Evolutionary conservation across 257 asterid species (phyloP), one percentile per base, ranked within the genome.

Genomic region (Rubia yunnanensis): DNA sequence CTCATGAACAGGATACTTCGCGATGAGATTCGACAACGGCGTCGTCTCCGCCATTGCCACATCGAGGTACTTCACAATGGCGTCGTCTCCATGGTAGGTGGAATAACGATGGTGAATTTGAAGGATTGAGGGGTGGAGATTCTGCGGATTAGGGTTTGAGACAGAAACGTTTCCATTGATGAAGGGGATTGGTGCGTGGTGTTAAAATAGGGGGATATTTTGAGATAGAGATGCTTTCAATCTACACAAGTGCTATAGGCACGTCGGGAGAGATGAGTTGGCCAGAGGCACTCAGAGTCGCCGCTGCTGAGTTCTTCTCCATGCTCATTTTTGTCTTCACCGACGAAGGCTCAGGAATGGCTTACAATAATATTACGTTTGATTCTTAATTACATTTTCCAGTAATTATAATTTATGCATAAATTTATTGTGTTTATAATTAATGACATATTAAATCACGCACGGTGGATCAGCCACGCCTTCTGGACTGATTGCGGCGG

Each of bases 261-360:
- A 59, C 60, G 5, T 73, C 73, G 0, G 70, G 75, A 17, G 79
- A 74, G 66, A 79, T 75, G 23, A 74, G 75, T 49, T 55, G 65
- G 49, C 79, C 82, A 1, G 76, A 72, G 26, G 77, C 79, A 24
- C 69, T 74, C 23, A 74, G 54, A 64, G 82, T 77, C 0, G 82
- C 75, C 6, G 36, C 64, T 1, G 82, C 82, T 1, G 82, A 78
- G 49, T 78, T 78, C 79, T 70, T 78, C 39, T 78, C 79, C 10
- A 78, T 66, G 82, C 66, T 78, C 38, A 78, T 78, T 46, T 74
- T 78, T 52, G 79, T 73, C 52, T 74, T 74, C 27, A 78, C 82
- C 22, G 79, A 78, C 0, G 63, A 73, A 73, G 82, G 82, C 44
- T 77, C 82, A 10, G 79, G 77, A 61, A 70, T 78, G 79, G 82